Conservation (phyloP, 441 rosid species). For the Populus hybrid region DNA sequence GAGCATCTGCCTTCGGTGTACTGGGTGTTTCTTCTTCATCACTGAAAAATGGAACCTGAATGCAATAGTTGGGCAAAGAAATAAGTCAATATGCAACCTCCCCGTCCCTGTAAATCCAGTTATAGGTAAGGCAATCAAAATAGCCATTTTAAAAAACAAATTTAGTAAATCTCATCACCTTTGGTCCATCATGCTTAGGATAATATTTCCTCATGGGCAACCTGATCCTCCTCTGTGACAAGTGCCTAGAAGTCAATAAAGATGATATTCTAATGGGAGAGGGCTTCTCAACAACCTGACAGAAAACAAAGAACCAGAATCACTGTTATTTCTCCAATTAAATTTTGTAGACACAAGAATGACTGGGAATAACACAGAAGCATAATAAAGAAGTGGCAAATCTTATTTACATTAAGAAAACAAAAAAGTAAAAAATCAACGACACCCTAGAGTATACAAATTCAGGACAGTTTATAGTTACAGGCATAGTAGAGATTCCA, state of each 20-base stretch:
- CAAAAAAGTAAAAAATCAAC: background rate
- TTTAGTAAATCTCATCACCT: constrained; percentile 37
- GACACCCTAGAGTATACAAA: background rate
- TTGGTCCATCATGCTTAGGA: constrained; percentile 65
- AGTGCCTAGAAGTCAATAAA: constrained; percentile 76
- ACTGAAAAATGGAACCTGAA: constrained; percentile 88
- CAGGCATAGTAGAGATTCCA: constrained; percentile 96
- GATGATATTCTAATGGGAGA: constrained; percentile 81
- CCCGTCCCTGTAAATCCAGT: background rate
- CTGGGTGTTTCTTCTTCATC: constrained; percentile 88
- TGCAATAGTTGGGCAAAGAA: constrained; percentile 17
- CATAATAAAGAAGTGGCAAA: background rate
- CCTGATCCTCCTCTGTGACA: constrained; percentile 72
- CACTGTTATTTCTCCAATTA: background rate
- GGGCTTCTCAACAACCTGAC: constrained; percentile 80
- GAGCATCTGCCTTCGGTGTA: constrained; percentile 90
- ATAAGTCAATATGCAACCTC: background rate
- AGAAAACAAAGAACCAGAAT: constrained; percentile 7
- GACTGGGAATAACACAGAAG: background rate
- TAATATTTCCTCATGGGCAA: constrained; percentile 80
- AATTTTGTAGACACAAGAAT: background rate
- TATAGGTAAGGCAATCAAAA: background rate
- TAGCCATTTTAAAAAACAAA: background rate
- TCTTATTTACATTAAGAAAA: background rate
- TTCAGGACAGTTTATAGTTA: constrained; percentile 34